A percentile compares a stretch with the other conserved stretches of the same genome.
These are phyloP conservation scores for Thelonectria blattea DNA, from an alignment of 2,329 filamentous ascomycete species.

Conservation along the genomic window DNA sequence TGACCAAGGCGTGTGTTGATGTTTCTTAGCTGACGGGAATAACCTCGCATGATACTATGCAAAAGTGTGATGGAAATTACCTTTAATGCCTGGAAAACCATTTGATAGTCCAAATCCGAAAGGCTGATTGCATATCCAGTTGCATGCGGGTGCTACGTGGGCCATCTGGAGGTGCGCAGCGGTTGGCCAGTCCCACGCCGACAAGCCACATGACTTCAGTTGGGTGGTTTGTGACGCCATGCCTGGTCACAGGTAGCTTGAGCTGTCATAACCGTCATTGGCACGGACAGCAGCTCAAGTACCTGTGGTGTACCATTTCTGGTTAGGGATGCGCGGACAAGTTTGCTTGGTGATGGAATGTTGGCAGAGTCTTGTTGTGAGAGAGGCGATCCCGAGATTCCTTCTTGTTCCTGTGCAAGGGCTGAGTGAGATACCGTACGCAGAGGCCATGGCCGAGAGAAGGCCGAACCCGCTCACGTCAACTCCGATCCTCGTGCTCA, in stretches of 20 bases:
- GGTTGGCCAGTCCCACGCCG: constrained; percentile 19
- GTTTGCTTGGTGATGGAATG: constrained; percentile 1
- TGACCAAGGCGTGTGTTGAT: neutral
- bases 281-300: constrained; percentile 23
- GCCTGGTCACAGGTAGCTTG: constrained; percentile 32
- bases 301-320: constrained; percentile 4
- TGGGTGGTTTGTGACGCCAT: constrained; percentile 39
- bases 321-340: constrained; percentile 18
- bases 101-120: neutral
- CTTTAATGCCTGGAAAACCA: constrained; percentile 10
- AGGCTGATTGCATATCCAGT: neutral
- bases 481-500: constrained; percentile 4
- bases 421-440: constrained; percentile 25
- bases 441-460: constrained; percentile 5
- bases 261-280: constrained; percentile 20
- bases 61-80: constrained; percentile 10
- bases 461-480: constrained; percentile 17
- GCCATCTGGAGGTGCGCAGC: constrained; percentile 5
- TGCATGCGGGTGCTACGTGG: neutral
- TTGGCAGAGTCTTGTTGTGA: neutral
- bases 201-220: constrained; percentile 37
- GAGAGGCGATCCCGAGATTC: constrained; percentile 1
- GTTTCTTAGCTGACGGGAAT: neutral
- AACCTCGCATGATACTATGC: neutral
- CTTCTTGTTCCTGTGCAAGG: constrained; percentile 14